Evolutionary conservation across 2,329 filamentous ascomycete genomes (phyloP).

Genomic region (Diaporthe aspalathi): DNA sequence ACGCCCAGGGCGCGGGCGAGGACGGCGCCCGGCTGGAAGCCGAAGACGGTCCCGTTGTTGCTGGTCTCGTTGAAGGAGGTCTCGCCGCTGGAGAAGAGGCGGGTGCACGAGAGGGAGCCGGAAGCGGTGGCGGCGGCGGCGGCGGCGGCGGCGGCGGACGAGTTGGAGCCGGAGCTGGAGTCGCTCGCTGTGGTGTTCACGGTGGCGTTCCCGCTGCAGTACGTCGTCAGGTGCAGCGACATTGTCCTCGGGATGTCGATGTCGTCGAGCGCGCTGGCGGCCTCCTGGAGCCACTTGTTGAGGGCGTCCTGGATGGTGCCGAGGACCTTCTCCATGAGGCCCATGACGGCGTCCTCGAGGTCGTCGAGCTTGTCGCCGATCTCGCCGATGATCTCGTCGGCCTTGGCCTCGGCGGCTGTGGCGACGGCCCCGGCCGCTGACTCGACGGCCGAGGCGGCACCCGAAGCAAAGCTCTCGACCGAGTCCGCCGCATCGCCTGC

Average conservation of each 20-base stretch:
- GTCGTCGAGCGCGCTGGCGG: conserved; percentile 33
- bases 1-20: conserved; percentile 38
- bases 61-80: conserved; percentile 25
- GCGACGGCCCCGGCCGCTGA: conserved; percentile 30
- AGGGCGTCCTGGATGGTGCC: conserved; percentile 37
- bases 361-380: conserved; percentile 37
- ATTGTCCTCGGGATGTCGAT: conserved; percentile 33
- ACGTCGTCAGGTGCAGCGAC: conserved; percentile 39
- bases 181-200: conserved; percentile 18
- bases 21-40: conserved; percentile 36
- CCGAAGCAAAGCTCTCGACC: conserved; percentile 28
- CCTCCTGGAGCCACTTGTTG: conserved; percentile 37
- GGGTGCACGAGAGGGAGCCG: conserved; percentile 20
- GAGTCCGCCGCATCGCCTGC: conserved; percentile 15
- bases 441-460: conserved; percentile 17
- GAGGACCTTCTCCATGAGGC: conserved; percentile 38
- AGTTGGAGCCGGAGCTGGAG: background rate
- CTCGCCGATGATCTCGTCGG: conserved; percentile 36
- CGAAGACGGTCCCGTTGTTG: conserved; percentile 38
- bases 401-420: conserved; percentile 33
- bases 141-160: background rate
- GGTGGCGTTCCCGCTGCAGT: conserved; percentile 27
- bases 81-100: conserved; percentile 34
- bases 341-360: conserved; percentile 33
- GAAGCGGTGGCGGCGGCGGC: background rate